Evolutionary conservation across 306 rosid genomes (phyloP).

Genomic region (Vigna hirtella): DNA sequence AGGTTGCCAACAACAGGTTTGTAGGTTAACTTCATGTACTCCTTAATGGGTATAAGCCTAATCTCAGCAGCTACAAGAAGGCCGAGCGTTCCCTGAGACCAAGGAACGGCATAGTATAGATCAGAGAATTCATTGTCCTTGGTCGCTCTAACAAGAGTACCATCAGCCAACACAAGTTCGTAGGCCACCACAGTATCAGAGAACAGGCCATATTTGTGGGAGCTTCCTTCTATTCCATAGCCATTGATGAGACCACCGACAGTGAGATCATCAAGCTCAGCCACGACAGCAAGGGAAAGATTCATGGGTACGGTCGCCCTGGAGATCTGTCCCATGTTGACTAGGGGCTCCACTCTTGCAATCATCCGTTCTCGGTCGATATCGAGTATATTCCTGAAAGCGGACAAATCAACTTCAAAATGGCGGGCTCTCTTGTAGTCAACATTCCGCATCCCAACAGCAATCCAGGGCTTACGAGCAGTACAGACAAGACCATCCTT

Average conservation of each 20-base stretch:
- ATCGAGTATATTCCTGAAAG: conserved; percentile 80
- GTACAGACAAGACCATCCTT: conserved; percentile 98
- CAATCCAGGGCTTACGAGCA: conserved; percentile 96
- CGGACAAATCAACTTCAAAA: conserved; percentile 90
- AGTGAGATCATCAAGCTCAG: conserved; percentile 97
- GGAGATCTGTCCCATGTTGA: conserved; percentile 94
- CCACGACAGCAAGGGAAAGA: conserved; percentile 92
- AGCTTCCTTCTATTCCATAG: conserved; percentile 98
- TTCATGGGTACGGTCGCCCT: conserved; percentile 92
- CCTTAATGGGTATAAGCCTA: conserved; percentile 83
- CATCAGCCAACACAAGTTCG: conserved; percentile 91
- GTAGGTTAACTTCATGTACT: conserved; percentile 91
- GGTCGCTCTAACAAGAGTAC: conserved; percentile 91
- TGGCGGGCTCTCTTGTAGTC: conserved; percentile 98
- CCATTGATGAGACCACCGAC: conserved; percentile 99
- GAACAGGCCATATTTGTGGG: conserved; percentile 90
- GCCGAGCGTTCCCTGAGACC: conserved; percentile 99
- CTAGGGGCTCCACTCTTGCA: conserved; percentile 94
- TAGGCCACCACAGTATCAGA: conserved; percentile 92
- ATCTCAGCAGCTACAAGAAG: conserved; percentile 96
- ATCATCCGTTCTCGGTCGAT: conserved; percentile 77
- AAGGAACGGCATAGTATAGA: conserved; percentile 84
- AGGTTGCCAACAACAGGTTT: conserved; percentile 80
- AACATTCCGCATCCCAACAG: conserved; percentile 98
- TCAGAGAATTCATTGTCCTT: conserved; percentile 88